Percentiles rank a stretch among this genome's conserved stretches.
These are phyloP conservation scores for Geranium rotundifolium DNA, from an alignment of 345 rosid genomes.

Conservation along the genomic window DNA sequence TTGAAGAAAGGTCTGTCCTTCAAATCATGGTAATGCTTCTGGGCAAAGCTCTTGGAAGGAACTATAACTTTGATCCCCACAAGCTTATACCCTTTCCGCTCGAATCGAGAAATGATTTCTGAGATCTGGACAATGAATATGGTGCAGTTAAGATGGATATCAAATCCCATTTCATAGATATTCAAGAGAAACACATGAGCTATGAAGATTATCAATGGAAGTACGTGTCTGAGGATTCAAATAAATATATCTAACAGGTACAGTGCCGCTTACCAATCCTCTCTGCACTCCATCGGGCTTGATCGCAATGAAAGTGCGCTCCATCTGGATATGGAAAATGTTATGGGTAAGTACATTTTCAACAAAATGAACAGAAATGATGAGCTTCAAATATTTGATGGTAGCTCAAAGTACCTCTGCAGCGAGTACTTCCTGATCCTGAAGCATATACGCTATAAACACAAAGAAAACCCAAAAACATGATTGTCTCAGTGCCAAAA, in stretches of 20 bases:
- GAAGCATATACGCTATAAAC: conserved; percentile 61
- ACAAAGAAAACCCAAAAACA: conserved; percentile 4
- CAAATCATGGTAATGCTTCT: conserved; percentile 86
- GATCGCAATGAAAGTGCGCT: conserved; percentile 94
- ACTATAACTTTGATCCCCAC: conserved; percentile 67
- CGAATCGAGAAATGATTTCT: conserved; percentile 83
- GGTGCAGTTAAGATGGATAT: not conserved
- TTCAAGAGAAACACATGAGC: too few species aligned
- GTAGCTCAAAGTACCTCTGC: conserved; percentile 49
- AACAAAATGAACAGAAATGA: not conserved
- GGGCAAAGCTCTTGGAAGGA: conserved; percentile 83
- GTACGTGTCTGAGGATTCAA: too few species aligned
- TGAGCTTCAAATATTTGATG: not conserved
- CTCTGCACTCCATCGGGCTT: conserved; percentile 98
- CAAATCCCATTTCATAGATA: not conserved
- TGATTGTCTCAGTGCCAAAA: not conserved
- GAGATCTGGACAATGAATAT: conserved; percentile 40
- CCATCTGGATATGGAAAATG: conserved; percentile 33
- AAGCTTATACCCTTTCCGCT: conserved; percentile 96
- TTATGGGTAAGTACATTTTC: not conserved
- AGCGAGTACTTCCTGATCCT: conserved; percentile 85
- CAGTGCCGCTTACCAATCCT: conserved; percentile 57
- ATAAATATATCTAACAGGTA: too few species aligned
- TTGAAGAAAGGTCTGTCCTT: conserved; percentile 90
- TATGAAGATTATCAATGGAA: too few species aligned